Conservation (phyloP, 768 basidiomycete genomes). For the Trametes sanguinea region DNA sequence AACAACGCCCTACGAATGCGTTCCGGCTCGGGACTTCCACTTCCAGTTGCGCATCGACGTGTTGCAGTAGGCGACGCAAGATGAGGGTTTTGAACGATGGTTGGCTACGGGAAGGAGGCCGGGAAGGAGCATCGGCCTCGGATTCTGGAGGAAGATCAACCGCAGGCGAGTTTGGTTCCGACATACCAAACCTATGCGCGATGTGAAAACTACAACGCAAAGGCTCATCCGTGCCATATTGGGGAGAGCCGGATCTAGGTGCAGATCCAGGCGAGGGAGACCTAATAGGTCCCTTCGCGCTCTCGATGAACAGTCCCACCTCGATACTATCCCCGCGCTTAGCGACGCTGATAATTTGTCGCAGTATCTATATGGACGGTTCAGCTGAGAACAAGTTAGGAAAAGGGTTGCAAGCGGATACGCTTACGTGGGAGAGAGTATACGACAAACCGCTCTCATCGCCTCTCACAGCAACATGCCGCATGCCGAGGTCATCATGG, state of each 20-base stretch:
- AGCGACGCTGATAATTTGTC: slow-evolving; percentile 77
- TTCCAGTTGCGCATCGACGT: slow-evolving; percentile 51
- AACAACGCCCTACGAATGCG: slow-evolving; percentile 51
- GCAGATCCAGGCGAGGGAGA: slow-evolving; percentile 6
- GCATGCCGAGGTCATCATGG: slow-evolving; percentile 86
- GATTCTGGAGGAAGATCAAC: not conserved
- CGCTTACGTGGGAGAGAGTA: slow-evolving; percentile 80
- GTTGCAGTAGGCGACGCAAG: slow-evolving; percentile 59
- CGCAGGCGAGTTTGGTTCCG: not conserved
- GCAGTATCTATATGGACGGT: slow-evolving; percentile 60
- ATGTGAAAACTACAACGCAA: slow-evolving; percentile 61
- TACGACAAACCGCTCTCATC: slow-evolving; percentile 85
- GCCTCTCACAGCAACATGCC: slow-evolving; percentile 82
- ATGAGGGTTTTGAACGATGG: slow-evolving; percentile 53
- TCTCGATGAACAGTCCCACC: slow-evolving; percentile 68
- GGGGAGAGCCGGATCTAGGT: slow-evolving; percentile 21
- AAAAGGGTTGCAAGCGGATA: slow-evolving; percentile 1
- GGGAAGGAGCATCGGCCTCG: not conserved
- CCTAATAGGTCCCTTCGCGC: slow-evolving; percentile 21
- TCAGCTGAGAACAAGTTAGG: slow-evolving; percentile 10
- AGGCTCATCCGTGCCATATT: slow-evolving; percentile 37
- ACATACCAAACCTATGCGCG: slow-evolving; percentile 45
- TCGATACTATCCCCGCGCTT: slow-evolving; percentile 80
- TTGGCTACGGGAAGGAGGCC: slow-evolving; percentile 34
- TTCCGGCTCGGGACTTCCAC: slow-evolving; percentile 47